A percentile compares a stretch with the other conserved stretches of the same genome.
Evolutionary conservation across 2,329 filamentous ascomycete genomes (phyloP).

Genomic region (Penicillium paneum): DNA sequence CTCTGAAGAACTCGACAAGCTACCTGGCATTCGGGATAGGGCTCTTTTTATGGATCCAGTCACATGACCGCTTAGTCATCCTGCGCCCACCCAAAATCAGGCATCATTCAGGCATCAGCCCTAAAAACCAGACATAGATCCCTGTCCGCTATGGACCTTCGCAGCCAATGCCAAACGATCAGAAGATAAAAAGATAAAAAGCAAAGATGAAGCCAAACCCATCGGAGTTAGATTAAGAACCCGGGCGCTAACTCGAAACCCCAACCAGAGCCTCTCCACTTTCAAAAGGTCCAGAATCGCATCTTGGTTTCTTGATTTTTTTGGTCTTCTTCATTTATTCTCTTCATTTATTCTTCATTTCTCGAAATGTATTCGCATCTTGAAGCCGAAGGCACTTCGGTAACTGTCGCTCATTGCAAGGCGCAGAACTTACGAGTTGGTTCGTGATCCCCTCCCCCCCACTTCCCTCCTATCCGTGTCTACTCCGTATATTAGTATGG

Average conservation of each 20-base stretch:
- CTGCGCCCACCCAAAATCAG: neutral
- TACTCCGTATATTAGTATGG: neutral
- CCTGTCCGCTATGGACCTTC: too few relatives aligned
- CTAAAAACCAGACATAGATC: too few relatives aligned
- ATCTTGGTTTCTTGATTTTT: neutral
- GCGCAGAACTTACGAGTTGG: slow-evolving; percentile 14
- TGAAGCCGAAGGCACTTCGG: neutral
- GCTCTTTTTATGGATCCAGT: too few relatives aligned
- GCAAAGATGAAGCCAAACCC: neutral
- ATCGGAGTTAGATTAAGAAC: neutral
- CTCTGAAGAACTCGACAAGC: too few relatives aligned
- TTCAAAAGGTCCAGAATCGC: neutral
- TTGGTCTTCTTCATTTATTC: too few relatives aligned
- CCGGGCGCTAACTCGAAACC: neutral
- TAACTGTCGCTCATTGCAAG: slow-evolving; percentile 8
- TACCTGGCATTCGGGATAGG: too few relatives aligned
- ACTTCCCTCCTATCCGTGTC: neutral
- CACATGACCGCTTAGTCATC: too few relatives aligned
- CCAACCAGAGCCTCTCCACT: neutral
- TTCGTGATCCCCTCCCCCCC: neutral
- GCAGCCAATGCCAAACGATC: neutral
- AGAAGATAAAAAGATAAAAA: neutral
- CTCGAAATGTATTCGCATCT: neutral
- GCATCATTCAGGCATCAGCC: neutral
- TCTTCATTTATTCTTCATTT: neutral